Base-by-base conservation (phyloP, 2,329 filamentous ascomycete species). In the Alternaria solani region DNA sequence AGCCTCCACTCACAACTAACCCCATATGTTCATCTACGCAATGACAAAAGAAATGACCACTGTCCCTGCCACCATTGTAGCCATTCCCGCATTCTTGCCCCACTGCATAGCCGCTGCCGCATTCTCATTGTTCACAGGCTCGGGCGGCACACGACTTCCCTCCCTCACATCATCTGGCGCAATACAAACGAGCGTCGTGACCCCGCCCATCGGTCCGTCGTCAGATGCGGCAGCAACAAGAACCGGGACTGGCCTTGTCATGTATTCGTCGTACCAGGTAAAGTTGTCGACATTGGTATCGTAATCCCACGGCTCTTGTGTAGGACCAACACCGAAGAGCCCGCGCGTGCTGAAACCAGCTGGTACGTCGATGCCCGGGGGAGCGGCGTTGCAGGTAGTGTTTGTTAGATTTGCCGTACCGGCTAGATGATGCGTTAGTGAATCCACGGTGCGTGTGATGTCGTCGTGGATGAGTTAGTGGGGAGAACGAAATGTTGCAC, bases 391-490 rank as follows among this genome's bases (percentile, higher is more conserved):
- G 7, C 34, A 38, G 8, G 34, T 38, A 1, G 32, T 55, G 16
- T 55, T 55, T n/a, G 52, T 47, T 1, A 32, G 14, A 5, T 55
- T 47, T 4, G 46, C 4, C 30, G 20, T 14, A 0, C 7, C 11
- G 14, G 12, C 41, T 20, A 16, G 18, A 20, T 14, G 1, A 7
- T 3, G 1, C 1, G 32, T 36, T 36, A 38, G 34, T 0, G 3
- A 9, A 0, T 38, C 34, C 34, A 9, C 5, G 2, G 1, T 36
- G 12, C 4, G 16, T 16, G 14, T 12, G 28, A 12, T 30, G 28
- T 30, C 1, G 0, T 30, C 28, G 28, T 12, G 5, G 4, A 30
- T 30, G 5, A 0, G 0, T 0, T 12, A 11, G 28, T 12, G 8
- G 28, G 11, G 28, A 5, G 28, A 36, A 36, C 14, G 14, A 16